Percentiles rank a stretch among this genome's conserved stretches.
Conservation (phyloP, 306 rosid species). For the Cucurbita argyrosperma region DNA sequence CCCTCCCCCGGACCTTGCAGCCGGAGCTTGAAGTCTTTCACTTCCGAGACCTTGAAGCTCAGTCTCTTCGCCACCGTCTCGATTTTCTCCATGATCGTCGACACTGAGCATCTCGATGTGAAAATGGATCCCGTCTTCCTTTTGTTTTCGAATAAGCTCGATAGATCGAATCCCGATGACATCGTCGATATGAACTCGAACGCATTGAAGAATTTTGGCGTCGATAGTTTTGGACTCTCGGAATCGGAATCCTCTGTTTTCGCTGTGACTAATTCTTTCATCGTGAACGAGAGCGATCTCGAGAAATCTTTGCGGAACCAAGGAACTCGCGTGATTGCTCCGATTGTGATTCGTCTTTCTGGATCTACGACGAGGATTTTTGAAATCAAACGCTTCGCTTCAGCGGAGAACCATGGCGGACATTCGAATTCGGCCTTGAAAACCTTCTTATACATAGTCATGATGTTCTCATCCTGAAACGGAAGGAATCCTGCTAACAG, state of each 20-base stretch:
- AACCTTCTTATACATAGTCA: conserved; percentile 48
- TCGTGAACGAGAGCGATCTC: conserved; percentile 8
- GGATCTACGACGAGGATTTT: conserved; percentile 55
- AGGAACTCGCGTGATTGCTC: conserved; percentile 43
- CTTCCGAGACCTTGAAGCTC: conserved; percentile 25
- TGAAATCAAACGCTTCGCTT: conserved; percentile 35
- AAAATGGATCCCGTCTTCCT: conserved; percentile 36
- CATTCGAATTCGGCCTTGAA: conserved; percentile 46
- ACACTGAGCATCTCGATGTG: conserved; percentile 43
- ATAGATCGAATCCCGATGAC: conserved; percentile 69
- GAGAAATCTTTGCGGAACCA: conserved; percentile 42
- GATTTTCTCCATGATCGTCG: conserved; percentile 42
- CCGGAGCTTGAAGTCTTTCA: conserved; percentile 40
- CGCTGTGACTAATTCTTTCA: background rate
- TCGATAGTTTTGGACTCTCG: conserved; percentile 14
- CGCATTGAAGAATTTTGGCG: conserved; percentile 66
- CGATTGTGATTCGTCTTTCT: conserved; percentile 28
- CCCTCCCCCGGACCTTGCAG: conserved; percentile 42
- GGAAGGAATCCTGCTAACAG: conserved; percentile 71
- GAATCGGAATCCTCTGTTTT: background rate
- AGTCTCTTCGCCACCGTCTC: conserved; percentile 38
- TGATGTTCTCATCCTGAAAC: conserved; percentile 49
- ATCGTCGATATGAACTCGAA: conserved; percentile 60
- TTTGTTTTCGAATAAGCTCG: conserved; percentile 51
- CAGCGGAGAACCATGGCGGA: conserved; percentile 61